Base-by-base conservation (phyloP, 2,329 filamentous ascomycete species). In the Cryphonectria naterciae region DNA sequence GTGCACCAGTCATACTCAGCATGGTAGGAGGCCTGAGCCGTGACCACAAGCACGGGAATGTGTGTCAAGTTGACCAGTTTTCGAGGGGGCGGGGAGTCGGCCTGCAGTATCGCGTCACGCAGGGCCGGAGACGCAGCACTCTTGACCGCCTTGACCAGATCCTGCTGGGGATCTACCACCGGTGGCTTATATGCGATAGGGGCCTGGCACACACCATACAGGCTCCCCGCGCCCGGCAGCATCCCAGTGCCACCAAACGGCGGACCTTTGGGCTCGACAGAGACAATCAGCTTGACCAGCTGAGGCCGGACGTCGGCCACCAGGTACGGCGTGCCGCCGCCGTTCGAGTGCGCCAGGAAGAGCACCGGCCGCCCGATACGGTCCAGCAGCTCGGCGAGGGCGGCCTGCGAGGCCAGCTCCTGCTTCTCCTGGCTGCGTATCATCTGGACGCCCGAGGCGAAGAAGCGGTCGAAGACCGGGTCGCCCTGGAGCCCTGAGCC, bases 191-290 rank as follows among this genome's bases (percentile, higher is more conserved):
- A 68, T 8, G 56, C 41, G 41, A 68, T 68, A 1, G 67, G 56
- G 19, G 32, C 15, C 19, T 68, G 67, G 15, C 41, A 62, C 28
- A 63, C 67, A 4, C 67, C 67, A 37, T 52, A 63, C 22, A 6
- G 41, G 41, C 37, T 54, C 22, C 39, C 56, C 7, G 32, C 28
- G 10, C 4, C 28, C 43, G 41, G 19, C 28, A 61, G 15, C 32
- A 28, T 11, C 13, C 41, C 25, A 58, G 52, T 43, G 22, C 17
- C 11, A 15, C 46, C 52, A 25, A 85, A 88, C 0, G 86, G 87
- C 1, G 87, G 87, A 0, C 87, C 87, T 4, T 79, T 76, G 0
- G 87, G 87, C 74, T 89, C 88, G 17, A 90, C 72, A 0, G 83
- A 80, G 1, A 90, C 77, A 28, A 88, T 81, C 0, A 79, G 83